Evolutionary conservation across 306 rosid species (phyloP).

Genomic region (Sicyos baderoa): DNA sequence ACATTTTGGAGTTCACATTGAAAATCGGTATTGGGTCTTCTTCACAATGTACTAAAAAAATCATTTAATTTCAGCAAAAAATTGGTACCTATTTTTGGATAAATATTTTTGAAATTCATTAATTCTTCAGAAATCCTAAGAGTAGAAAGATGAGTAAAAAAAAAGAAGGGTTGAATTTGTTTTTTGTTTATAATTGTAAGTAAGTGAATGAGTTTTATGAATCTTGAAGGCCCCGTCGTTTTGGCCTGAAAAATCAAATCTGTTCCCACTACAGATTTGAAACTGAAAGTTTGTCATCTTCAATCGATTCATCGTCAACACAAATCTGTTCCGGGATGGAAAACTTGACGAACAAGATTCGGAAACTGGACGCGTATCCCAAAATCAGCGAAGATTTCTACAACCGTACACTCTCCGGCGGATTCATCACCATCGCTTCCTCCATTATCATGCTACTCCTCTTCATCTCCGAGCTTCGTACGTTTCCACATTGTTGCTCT

Average conservation of each 20-base stretch:
- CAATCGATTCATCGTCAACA: background rate
- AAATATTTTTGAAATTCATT: too few species aligned
- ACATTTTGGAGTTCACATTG: too few species aligned
- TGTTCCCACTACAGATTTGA: background rate
- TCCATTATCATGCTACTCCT: conserved; percentile 78
- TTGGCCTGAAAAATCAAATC: background rate
- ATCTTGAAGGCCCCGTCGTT: background rate
- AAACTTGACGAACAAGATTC: conserved; percentile 67
- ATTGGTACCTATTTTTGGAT: too few species aligned
- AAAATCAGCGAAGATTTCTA: conserved; percentile 96
- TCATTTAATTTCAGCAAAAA: too few species aligned
- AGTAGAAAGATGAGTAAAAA: too few species aligned
- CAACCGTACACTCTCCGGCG: conserved; percentile 92
- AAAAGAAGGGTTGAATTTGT: too few species aligned
- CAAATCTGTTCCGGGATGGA: conserved; percentile 38
- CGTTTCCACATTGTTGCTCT: background rate
- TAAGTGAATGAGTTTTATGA: background rate
- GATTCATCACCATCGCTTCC: conserved; percentile 77
- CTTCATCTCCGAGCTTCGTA: conserved; percentile 96
- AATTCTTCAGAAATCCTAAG: too few species aligned
- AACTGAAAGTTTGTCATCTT: background rate
- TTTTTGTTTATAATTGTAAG: too few species aligned
- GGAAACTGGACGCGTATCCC: conserved; percentile 84
- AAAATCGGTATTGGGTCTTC: too few species aligned
- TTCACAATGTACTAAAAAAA: too few species aligned